phyloP scores from a whole-genome alignment of 495 filamentous ascomycete species.

The Paragyromitra xinjiangensis region DNA sequence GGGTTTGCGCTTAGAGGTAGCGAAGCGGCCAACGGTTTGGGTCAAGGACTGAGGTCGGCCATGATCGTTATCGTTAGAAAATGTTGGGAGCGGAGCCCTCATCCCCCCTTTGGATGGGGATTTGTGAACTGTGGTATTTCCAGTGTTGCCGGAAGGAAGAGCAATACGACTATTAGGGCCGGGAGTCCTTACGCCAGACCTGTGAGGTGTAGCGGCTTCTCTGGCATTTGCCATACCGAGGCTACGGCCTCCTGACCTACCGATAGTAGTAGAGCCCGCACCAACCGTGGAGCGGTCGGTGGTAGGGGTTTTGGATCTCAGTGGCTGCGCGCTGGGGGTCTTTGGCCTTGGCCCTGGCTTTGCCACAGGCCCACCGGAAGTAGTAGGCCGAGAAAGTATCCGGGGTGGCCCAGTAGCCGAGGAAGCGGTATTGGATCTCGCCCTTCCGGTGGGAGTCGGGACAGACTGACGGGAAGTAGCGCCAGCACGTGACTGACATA shows the following conservation, averaged over 20 bases:
- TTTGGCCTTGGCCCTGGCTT: slow-evolving; percentile 46
- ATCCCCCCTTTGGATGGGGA: slow-evolving; percentile 25
- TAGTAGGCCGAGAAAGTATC: slow-evolving; percentile 33
- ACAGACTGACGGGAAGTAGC: slow-evolving; percentile 18
- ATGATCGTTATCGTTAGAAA: background rate
- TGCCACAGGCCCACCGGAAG: slow-evolving; percentile 10
- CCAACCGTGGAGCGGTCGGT: slow-evolving; percentile 27
- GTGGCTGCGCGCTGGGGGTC: slow-evolving; percentile 46
- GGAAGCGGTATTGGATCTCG: slow-evolving; percentile 40
- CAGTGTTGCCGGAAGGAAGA: background rate
- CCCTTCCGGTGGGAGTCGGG: slow-evolving; percentile 23
- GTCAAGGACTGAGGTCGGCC: slow-evolving; percentile 15
- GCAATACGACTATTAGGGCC: slow-evolving; percentile 20
- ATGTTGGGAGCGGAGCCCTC: slow-evolving; percentile 2
- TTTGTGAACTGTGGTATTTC: slow-evolving; percentile 9
- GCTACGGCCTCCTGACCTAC: slow-evolving; percentile 38
- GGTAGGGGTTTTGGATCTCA: slow-evolving; percentile 54
- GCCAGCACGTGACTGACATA: slow-evolving; percentile 36
- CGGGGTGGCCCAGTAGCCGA: slow-evolving; percentile 15
- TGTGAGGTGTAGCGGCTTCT: slow-evolving; percentile 32
- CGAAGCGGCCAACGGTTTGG: slow-evolving; percentile 38
- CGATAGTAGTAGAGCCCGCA: slow-evolving; percentile 30
- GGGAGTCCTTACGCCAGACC: slow-evolving; percentile 41
- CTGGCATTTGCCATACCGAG: slow-evolving; percentile 19
- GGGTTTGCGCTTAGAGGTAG: slow-evolving; percentile 33